phyloP scores from a whole-genome alignment of 1,284 basidiomycete species.

The Malassezia caprae region DNA sequence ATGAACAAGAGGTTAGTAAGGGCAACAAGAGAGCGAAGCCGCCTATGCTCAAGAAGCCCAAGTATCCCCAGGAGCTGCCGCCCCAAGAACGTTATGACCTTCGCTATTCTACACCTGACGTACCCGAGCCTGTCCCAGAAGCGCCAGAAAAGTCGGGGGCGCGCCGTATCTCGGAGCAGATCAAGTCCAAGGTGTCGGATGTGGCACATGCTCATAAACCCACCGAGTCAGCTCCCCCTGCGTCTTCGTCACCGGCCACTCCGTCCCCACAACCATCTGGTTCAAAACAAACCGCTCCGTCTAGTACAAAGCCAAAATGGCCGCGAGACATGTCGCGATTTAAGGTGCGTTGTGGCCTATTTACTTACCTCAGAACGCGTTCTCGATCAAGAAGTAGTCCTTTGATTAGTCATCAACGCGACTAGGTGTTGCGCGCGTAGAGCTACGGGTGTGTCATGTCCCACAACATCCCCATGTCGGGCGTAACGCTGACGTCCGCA shows the following conservation, averaged over 20 bases:
- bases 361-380: conserved; percentile 14
- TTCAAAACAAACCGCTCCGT: not conserved
- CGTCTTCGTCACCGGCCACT: not conserved
- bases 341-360: too few relatives aligned
- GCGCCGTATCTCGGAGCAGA: not conserved
- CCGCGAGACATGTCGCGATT: not conserved
- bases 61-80: conserved; percentile 8
- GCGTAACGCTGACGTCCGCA: conserved; percentile 7
- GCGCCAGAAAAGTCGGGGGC: not conserved
- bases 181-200: not conserved
- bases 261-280: not conserved
- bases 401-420: not conserved
- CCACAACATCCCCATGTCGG: not conserved
- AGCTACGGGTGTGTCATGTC: not conserved
- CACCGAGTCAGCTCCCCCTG: not conserved
- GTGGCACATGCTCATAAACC: not conserved
- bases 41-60: not conserved
- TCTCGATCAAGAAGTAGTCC: conserved; percentile 29
- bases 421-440: not conserved
- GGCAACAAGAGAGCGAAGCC: conserved; percentile 14
- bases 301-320: not conserved
- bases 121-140: not conserved
- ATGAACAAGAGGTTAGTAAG: not conserved
- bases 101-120: conserved; percentile 5
- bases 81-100: conserved; percentile 17